A percentile compares a stretch with the other conserved stretches of the same genome.
phyloP scores from a whole-genome alignment of 78 protist genomes.

The Isochrysis galbana region DNA sequence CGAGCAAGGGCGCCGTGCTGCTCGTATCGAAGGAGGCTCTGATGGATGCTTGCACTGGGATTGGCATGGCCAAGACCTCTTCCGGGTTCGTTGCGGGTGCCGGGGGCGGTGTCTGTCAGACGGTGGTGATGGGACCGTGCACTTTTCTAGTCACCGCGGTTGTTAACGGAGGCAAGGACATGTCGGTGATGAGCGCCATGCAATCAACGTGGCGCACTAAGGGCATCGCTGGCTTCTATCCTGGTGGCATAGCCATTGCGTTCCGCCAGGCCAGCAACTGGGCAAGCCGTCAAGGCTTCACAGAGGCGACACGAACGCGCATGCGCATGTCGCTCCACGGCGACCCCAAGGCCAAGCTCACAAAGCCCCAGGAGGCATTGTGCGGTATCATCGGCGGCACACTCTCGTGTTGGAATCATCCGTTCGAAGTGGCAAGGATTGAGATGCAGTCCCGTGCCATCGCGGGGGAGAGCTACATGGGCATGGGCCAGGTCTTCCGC shows the following conservation, averaged over 20 bases:
- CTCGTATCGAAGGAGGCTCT: not conserved
- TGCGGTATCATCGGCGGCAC: conserved; percentile 28
- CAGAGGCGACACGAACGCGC: conserved; percentile 24
- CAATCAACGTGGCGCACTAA: not conserved
- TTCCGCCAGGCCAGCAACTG: conserved; percentile 36
- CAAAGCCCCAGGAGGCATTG: not conserved
- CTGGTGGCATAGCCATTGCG: not conserved
- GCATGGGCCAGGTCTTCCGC: not conserved
- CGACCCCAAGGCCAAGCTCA: not conserved
- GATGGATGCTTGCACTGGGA: not conserved
- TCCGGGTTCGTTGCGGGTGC: not conserved
- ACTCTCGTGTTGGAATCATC: conserved; percentile 42
- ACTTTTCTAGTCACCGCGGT: not conserved
- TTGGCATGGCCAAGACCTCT: not conserved
- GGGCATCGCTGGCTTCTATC: conserved; percentile 1
- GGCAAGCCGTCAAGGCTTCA: conserved; percentile 36
- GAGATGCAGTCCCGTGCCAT: conserved; percentile 36
- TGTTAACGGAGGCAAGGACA: not conserved
- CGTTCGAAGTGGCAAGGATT: conserved; percentile 40
- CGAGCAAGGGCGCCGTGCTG: conserved; percentile 43
- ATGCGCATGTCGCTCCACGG: not conserved
- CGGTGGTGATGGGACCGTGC: conserved; percentile 14
- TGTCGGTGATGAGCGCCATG: not conserved
- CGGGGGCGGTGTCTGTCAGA: not conserved
- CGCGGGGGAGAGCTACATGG: not conserved